Conservation (phyloP, 371 early-diverging fungal genomes). For the Rhizopus stolonifer region DNA sequence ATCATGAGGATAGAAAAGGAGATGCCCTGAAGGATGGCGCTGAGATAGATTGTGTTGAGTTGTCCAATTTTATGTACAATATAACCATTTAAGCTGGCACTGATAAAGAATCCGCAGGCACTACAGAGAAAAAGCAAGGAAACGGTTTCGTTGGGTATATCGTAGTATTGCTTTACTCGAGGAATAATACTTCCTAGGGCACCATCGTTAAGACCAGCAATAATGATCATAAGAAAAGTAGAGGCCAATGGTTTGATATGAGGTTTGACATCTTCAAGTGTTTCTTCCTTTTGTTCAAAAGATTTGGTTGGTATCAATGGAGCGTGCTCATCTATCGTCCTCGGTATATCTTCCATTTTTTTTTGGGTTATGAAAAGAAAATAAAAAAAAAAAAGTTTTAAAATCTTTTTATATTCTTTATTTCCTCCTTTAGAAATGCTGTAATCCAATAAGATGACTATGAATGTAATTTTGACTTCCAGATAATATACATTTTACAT, state of each 20-base stretch:
- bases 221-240: conserved; percentile 22
- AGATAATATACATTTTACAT: too few species aligned
- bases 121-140: conserved; percentile 27
- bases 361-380: too few species aligned
- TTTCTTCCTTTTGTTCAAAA: conserved; percentile 18
- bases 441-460: too few species aligned
- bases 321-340: too few species aligned
- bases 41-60: conserved; percentile 22
- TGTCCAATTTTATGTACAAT: conserved; percentile 30
- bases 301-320: conserved; percentile 4
- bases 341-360: too few species aligned
- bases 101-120: conserved; percentile 27
- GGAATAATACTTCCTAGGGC: conserved; percentile 34
- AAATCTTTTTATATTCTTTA: too few species aligned
- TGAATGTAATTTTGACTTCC: too few species aligned
- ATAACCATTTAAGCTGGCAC: conserved; percentile 29
- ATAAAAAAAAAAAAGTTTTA: too few species aligned
- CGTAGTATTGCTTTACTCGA: conserved; percentile 24
- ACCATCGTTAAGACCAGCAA: conserved; percentile 37
- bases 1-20: conserved; percentile 17
- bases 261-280: conserved; percentile 15
- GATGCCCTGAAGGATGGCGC: conserved; percentile 10
- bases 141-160: conserved; percentile 26
- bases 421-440: too few species aligned
- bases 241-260: conserved; percentile 13